Evolutionary conservation across 306 rosid species (phyloP).

Genomic region (Glycine latifolia): DNA sequence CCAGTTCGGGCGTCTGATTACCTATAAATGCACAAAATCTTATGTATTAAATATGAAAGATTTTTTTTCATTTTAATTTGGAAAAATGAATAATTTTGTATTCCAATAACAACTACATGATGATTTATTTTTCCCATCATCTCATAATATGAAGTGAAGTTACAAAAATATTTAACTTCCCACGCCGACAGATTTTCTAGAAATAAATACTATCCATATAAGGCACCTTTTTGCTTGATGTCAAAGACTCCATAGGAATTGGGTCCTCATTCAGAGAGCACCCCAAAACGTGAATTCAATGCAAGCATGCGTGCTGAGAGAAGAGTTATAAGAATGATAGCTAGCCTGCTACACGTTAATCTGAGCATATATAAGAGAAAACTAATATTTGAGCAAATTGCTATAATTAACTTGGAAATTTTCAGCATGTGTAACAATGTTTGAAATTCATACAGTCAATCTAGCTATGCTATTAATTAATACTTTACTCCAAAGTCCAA

Average conservation of each 20-base stretch:
- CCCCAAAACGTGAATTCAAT: slow-evolving; percentile 44
- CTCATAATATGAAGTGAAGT: slow-evolving; percentile 15
- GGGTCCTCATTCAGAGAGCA: neutral
- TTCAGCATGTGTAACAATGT: too few species aligned
- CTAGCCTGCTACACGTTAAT: neutral
- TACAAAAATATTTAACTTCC: slow-evolving; percentile 10
- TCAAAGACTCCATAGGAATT: slow-evolving; percentile 35
- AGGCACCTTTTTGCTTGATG: slow-evolving; percentile 29
- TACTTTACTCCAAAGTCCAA: too few species aligned
- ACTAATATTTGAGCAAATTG: neutral
- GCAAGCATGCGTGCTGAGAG: slow-evolving; percentile 31
- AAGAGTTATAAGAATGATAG: neutral
- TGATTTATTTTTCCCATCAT: neutral
- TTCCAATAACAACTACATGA: neutral
- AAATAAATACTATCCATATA: slow-evolving; percentile 10
- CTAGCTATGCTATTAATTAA: too few species aligned
- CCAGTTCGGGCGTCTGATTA: slow-evolving; percentile 40
- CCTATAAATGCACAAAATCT: slow-evolving; percentile 31
- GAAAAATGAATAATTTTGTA: slow-evolving; percentile 7
- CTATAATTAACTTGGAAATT: too few species aligned
- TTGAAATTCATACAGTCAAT: too few species aligned
- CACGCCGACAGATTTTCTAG: slow-evolving; percentile 40
- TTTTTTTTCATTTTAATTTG: slow-evolving; percentile 25
- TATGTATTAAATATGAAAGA: neutral
- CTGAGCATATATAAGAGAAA: neutral